These are phyloP conservation scores for Cercospora brassicicola DNA, from an alignment of 2,329 filamentous ascomycete species.

Conservation along the genomic window DNA sequence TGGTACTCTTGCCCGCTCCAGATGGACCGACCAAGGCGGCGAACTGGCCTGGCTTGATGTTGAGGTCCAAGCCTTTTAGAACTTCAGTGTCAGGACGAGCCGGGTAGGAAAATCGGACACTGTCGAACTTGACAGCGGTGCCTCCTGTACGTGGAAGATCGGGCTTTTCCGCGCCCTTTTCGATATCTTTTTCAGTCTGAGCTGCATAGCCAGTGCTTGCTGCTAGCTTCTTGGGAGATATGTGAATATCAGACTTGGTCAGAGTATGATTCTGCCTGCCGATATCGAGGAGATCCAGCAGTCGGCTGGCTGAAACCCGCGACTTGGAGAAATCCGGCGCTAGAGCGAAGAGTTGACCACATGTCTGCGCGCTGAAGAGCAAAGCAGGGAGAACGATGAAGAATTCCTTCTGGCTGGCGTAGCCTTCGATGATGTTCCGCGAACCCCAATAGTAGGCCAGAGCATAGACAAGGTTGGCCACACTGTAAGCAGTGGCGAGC, in stretches of 20 bases:
- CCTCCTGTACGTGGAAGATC: constrained; percentile 11
- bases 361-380: constrained; percentile 70
- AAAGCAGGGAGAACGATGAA: constrained; percentile 72
- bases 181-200: constrained; percentile 14
- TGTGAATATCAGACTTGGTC: constrained; percentile 10
- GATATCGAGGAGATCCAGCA: constrained; percentile 49
- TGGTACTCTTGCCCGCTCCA: constrained; percentile 45
- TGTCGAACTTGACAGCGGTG: constrained; percentile 52
- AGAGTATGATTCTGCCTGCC: constrained; percentile 28
- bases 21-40: constrained; percentile 46
- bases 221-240: not conserved
- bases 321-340: constrained; percentile 73
- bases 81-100: constrained; percentile 60
- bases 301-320: constrained; percentile 59
- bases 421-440: constrained; percentile 65
- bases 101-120: constrained; percentile 67
- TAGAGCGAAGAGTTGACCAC: constrained; percentile 72
- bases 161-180: constrained; percentile 10
- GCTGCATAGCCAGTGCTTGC: constrained; percentile 2
- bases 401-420: constrained; percentile 67
- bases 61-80: constrained; percentile 44
- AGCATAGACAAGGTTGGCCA: constrained; percentile 68
- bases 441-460: constrained; percentile 81
- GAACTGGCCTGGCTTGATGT: constrained; percentile 42
- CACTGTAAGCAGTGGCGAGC: constrained; percentile 61